These are phyloP conservation scores for Exserohilum turcica DNA, from an alignment of 2,329 filamentous ascomycete species.

Conservation along the genomic window DNA sequence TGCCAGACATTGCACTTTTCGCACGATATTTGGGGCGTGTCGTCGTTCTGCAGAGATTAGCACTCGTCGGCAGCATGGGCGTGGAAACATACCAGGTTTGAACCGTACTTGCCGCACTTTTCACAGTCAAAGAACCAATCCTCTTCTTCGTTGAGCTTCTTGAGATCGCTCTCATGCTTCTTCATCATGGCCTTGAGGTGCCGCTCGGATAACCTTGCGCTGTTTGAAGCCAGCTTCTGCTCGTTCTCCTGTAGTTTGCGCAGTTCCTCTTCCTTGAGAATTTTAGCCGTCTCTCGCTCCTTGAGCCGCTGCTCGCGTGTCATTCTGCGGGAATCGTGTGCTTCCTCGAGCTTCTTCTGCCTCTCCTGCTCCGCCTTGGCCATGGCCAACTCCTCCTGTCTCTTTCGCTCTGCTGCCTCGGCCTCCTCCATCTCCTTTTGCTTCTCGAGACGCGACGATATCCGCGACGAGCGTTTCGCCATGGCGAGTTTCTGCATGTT, in stretches of 20 bases:
- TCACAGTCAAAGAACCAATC: constrained; percentile 95
- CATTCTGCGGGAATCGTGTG: constrained; percentile 77
- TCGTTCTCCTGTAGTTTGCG: constrained; percentile 78
- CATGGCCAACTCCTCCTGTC: constrained; percentile 66
- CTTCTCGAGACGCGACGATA: constrained; percentile 80
- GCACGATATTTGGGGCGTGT: constrained; percentile 90
- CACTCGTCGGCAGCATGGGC: background rate
- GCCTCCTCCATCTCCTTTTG: constrained; percentile 74
- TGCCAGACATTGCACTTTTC: constrained; percentile 96
- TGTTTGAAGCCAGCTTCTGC: constrained; percentile 56
- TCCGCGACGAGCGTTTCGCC: constrained; percentile 89
- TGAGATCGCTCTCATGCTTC: constrained; percentile 75
- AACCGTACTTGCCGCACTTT: constrained; percentile 84
- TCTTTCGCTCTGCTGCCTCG: constrained; percentile 71
- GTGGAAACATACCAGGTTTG: constrained; percentile 64
- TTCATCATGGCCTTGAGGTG: constrained; percentile 83
- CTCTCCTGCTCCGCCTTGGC: constrained; percentile 64
- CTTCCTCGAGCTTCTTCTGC: constrained; percentile 70
- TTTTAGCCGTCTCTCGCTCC: constrained; percentile 82
- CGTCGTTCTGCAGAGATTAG: constrained; percentile 70
- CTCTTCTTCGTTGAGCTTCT: constrained; percentile 71
- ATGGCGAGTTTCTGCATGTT: constrained; percentile 86
- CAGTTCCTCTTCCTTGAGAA: constrained; percentile 83
- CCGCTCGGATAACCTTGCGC: constrained; percentile 71
- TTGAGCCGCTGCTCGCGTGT: constrained; percentile 84